Percentiles rank a stretch among this genome's conserved stretches.
These are phyloP conservation scores for Phytophthora litchii DNA, from an alignment of 352 stramenopile genomes.

Conservation along the genomic window DNA sequence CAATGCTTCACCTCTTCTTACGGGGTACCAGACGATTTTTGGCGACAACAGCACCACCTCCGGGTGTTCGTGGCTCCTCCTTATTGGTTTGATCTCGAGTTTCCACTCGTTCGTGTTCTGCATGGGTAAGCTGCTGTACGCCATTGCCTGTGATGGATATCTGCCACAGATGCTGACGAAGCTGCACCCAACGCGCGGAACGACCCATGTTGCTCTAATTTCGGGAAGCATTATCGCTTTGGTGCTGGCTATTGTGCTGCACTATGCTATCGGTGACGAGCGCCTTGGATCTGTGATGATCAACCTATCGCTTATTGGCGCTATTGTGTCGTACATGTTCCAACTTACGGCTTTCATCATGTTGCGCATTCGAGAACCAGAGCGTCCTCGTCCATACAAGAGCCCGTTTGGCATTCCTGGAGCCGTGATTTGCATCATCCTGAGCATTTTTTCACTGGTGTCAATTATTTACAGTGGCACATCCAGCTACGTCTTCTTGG, in stretches of 20 bases:
- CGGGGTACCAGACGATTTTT: conserved; percentile 64
- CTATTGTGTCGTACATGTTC: conserved; percentile 63
- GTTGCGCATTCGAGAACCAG: conserved; percentile 48
- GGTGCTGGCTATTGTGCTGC: conserved; percentile 45
- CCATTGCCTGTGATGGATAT: conserved; percentile 63
- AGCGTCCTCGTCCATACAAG: conserved; percentile 50
- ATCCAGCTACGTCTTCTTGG: conserved; percentile 41
- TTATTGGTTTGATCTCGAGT: conserved; percentile 54
- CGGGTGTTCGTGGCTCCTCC: conserved; percentile 61
- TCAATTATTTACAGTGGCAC: conserved; percentile 29
- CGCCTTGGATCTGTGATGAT: conserved; percentile 65
- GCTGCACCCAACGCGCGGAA: conserved; percentile 45
- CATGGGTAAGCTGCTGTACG: conserved; percentile 63
- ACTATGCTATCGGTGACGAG: conserved; percentile 56
- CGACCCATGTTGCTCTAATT: conserved; percentile 51
- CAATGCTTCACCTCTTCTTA: conserved; percentile 50
- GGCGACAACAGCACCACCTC: conserved; percentile 63
- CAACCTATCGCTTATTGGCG: conserved; percentile 63
- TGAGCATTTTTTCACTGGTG: conserved; percentile 44
- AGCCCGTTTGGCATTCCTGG: conserved; percentile 56
- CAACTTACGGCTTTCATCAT: conserved; percentile 58
- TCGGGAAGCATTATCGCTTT: conserved; percentile 43
- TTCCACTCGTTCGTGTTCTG: conserved; percentile 78
- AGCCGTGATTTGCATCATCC: conserved; percentile 43
- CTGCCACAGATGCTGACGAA: conserved; percentile 54